Conservation (phyloP, 345 rosid species). For the Bruguiera sexangula region DNA sequence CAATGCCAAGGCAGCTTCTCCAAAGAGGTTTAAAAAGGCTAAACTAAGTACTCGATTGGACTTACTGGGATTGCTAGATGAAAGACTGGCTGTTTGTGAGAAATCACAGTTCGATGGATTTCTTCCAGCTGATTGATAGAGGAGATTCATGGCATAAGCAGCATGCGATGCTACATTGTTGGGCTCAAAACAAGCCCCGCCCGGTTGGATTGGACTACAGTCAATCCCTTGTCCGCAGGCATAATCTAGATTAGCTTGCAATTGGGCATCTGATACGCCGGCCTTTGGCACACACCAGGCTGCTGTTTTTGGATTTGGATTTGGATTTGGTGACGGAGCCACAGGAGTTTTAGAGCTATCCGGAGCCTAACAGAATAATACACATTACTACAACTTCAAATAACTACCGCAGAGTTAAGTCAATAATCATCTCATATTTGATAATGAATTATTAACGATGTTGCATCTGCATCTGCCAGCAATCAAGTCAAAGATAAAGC, state of each 20-base stretch:
- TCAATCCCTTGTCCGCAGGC: constrained; percentile 63
- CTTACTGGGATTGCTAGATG: constrained; percentile 18
- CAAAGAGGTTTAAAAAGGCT: too few species aligned
- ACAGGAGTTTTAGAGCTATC: constrained; percentile 28
- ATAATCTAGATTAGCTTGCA: constrained; percentile 75
- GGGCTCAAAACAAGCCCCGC: constrained; percentile 76
- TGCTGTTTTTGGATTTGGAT: constrained; percentile 33
- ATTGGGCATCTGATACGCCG: constrained; percentile 45
- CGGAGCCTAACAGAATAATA: constrained; percentile 21
- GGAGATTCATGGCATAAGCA: constrained; percentile 77
- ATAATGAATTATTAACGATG: background rate
- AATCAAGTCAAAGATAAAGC: too few species aligned
- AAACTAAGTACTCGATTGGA: background rate
- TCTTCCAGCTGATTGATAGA: constrained; percentile 53
- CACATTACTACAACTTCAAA: constrained; percentile 10
- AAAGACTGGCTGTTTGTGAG: constrained; percentile 54
- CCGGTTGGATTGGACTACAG: constrained; percentile 59
- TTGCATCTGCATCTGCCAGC: too few species aligned
- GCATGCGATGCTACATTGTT: constrained; percentile 61
- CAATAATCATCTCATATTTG: background rate
- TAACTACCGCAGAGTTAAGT: background rate
- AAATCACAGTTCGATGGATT: constrained; percentile 65
- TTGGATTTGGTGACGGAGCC: constrained; percentile 39
- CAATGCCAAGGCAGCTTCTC: too few species aligned
- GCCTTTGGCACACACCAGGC: constrained; percentile 67